Conservation (phyloP, 352 stramenopile species). For the Phytopythium mirpurense region DNA sequence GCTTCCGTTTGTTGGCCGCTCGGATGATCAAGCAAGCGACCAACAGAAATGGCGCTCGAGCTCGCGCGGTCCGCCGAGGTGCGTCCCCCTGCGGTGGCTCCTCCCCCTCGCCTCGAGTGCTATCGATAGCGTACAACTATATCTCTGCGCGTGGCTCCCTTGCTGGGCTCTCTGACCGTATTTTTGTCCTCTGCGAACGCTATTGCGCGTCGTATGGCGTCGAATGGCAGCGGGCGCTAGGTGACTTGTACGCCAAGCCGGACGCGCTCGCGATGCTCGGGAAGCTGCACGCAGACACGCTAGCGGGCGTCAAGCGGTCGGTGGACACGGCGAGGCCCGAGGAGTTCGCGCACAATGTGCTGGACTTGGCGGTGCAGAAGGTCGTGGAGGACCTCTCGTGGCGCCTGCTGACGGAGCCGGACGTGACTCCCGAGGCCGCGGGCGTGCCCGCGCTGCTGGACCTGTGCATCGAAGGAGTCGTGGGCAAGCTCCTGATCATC, state of each 20-base stretch:
- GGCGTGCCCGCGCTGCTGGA: constrained; percentile 70
- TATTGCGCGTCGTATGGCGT: not conserved
- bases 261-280: constrained; percentile 52
- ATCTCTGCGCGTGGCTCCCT: not conserved
- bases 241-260: constrained; percentile 44
- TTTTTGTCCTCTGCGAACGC: not conserved
- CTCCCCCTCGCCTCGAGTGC: not conserved
- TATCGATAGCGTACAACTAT: not conserved
- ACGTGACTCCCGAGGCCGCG: constrained; percentile 48
- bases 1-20: not conserved
- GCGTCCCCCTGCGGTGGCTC: not conserved
- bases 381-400: constrained; percentile 77
- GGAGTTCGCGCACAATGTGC: constrained; percentile 51
- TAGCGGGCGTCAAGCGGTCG: constrained; percentile 24
- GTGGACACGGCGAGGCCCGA: constrained; percentile 24
- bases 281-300: constrained; percentile 34
- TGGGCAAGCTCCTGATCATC: constrained; percentile 51
- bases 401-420: constrained; percentile 57
- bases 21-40: not conserved
- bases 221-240: constrained; percentile 47
- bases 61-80: constrained; percentile 64
- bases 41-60: constrained; percentile 45
- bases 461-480: constrained; percentile 76
- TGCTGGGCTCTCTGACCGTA: not conserved
- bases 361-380: constrained; percentile 78